These are phyloP conservation scores for Clarireedia homoeocarpa DNA, from an alignment of 2,329 filamentous ascomycete genomes.

Conservation along the genomic window DNA sequence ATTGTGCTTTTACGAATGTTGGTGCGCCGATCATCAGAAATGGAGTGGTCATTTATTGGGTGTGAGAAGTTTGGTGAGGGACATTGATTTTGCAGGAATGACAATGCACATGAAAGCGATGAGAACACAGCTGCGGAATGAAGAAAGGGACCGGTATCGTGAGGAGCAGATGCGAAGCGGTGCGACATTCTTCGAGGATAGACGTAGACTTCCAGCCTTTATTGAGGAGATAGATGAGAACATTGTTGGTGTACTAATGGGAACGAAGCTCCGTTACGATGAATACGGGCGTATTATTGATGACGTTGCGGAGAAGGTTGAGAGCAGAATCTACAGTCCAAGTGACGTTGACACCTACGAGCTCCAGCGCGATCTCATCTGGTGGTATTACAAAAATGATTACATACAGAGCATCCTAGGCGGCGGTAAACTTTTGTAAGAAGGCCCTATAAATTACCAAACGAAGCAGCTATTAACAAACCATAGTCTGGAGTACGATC, in stretches of 20 bases:
- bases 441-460: constrained; percentile 17
- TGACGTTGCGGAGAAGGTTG: constrained; percentile 3
- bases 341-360: constrained; percentile 74
- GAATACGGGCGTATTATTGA: constrained; percentile 42
- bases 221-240: constrained; percentile 44
- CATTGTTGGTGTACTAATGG: constrained; percentile 51
- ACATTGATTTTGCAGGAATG: constrained; percentile 71
- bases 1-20: constrained; percentile 87
- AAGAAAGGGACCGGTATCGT: constrained; percentile 11
- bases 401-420: constrained; percentile 85
- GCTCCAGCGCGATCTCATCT: constrained; percentile 77
- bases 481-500: constrained; percentile 55
- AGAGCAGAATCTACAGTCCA: constrained; percentile 18
- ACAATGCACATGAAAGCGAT: constrained; percentile 62
- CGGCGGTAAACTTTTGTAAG: constrained; percentile 78
- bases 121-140: constrained; percentile 34
- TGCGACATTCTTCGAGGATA: constrained; percentile 12
- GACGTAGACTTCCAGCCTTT: constrained; percentile 10
- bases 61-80: constrained; percentile 70
- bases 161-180: constrained; percentile 4
- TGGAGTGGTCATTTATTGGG: constrained; percentile 92
- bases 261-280: constrained; percentile 49
- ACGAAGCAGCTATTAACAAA: neutral
- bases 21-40: constrained; percentile 88
- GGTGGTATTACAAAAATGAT: constrained; percentile 96